Evolutionary conservation across 441 rosid species (phyloP).

Genomic region (Pelargonium myrrhifolium): DNA sequence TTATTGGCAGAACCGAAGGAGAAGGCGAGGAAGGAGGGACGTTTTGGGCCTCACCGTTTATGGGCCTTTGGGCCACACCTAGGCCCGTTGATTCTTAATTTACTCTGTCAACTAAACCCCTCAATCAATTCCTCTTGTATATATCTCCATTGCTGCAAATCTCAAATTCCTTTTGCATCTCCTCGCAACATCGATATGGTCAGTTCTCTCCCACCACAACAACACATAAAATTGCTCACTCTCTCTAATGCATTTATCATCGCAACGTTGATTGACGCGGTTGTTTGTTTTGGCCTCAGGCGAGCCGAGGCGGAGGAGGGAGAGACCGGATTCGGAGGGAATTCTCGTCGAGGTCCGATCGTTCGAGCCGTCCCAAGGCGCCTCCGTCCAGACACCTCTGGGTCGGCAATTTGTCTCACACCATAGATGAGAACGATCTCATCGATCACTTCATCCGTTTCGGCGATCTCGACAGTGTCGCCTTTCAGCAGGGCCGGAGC

Average conservation of each 20-base stretch:
- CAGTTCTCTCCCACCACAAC: neutral
- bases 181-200: neutral
- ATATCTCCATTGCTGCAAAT: neutral
- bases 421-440: constrained; percentile 48
- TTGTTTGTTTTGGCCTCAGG: constrained; percentile 27
- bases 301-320: constrained; percentile 33
- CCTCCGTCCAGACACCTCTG: constrained; percentile 92
- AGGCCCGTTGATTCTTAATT: neutral
- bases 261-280: neutral
- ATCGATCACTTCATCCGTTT: constrained; percentile 45
- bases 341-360: constrained; percentile 26
- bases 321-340: constrained; percentile 54
- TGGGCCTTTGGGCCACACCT: too few species aligned
- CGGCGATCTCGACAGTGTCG: constrained; percentile 76
- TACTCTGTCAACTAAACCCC: neutral
- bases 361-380: constrained; percentile 22
- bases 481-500: constrained; percentile 79
- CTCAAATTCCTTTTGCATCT: neutral
- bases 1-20: neutral
- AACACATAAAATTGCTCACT: neutral
- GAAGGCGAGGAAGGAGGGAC: neutral
- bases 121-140: neutral
- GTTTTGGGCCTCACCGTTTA: neutral
- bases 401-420: constrained; percentile 80
- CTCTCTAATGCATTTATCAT: neutral